These are phyloP conservation scores for Huiozyma sinensis DNA, from an alignment of 805 yeast species.

Conservation along the genomic window DNA sequence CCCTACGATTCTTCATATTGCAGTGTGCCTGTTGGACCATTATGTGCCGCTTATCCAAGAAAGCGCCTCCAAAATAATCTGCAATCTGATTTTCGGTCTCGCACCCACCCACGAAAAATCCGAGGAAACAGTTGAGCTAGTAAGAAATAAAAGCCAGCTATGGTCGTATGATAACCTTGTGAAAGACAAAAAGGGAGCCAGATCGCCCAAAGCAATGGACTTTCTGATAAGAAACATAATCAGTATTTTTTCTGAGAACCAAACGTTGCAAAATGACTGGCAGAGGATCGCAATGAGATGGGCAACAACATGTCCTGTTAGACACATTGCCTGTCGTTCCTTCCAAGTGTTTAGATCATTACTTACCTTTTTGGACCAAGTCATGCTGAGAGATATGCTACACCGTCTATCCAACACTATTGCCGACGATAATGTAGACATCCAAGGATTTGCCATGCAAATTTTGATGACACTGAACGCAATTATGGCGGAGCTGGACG, in stretches of 20 bases:
- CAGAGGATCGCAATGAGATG: slow-evolving; percentile 70
- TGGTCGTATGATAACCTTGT: slow-evolving; percentile 87
- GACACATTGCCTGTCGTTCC: slow-evolving; percentile 94
- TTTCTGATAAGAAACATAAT: slow-evolving; percentile 52
- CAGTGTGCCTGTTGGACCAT: slow-evolving; percentile 78
- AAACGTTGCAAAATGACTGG: slow-evolving; percentile 70
- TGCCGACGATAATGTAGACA: slow-evolving; percentile 78
- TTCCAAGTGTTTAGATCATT: slow-evolving; percentile 86
- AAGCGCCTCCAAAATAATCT: slow-evolving; percentile 67
- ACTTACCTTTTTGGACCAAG: slow-evolving; percentile 69
- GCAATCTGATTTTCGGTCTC: slow-evolving; percentile 59
- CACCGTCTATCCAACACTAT: slow-evolving; percentile 88
- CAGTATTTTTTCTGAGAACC: slow-evolving; percentile 41
- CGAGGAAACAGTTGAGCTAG: slow-evolving; percentile 43
- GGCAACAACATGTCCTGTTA: slow-evolving; percentile 96
- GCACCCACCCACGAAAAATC: slow-evolving; percentile 43
- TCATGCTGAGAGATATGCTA: slow-evolving; percentile 87
- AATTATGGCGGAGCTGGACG: slow-evolving; percentile 72
- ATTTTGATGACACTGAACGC: slow-evolving; percentile 93
- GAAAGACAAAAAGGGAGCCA: slow-evolving; percentile 64
- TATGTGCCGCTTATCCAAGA: slow-evolving; percentile 75
- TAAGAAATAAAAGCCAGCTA: slow-evolving; percentile 41
- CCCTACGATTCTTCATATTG: slow-evolving; percentile 67
- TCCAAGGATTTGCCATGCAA: slow-evolving; percentile 95
- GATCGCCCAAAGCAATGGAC: slow-evolving; percentile 84